A percentile compares a stretch with the other conserved stretches of the same genome.
phyloP scores from a whole-genome alignment of 768 basidiomycete species.

The Russula brevipes region DNA sequence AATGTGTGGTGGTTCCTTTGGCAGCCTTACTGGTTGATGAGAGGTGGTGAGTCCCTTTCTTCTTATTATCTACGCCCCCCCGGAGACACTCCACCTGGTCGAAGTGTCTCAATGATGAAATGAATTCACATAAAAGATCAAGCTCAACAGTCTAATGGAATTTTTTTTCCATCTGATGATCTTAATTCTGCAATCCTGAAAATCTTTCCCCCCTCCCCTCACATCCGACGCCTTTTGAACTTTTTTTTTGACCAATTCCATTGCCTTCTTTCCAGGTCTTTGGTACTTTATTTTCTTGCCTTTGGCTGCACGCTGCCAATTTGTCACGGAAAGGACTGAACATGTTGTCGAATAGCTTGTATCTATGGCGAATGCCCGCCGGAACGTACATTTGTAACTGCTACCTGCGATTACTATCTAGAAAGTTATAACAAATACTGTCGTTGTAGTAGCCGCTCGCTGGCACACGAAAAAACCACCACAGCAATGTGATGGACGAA shows the following conservation, averaged over 20 bases:
- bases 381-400: neutral
- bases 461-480: too few species aligned
- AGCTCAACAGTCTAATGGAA: constrained; percentile 47
- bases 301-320: neutral
- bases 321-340: too few species aligned
- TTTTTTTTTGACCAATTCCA: neutral
- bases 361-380: neutral
- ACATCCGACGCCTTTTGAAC: neutral
- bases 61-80: neutral
- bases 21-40: neutral
- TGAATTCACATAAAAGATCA: constrained; percentile 38
- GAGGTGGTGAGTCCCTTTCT: constrained; percentile 1
- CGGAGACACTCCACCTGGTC: neutral
- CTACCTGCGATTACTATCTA: too few species aligned
- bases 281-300: neutral
- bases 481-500: too few species aligned
- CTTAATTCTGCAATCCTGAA: constrained; percentile 43
- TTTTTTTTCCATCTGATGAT: constrained; percentile 39
- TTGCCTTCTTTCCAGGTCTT: neutral
- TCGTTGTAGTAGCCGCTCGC: too few species aligned
- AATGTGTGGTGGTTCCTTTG: neutral
- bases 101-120: constrained; percentile 33
- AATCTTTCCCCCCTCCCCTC: neutral
- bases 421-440: too few species aligned
- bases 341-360: neutral